Conservation (phyloP, 2,329 filamentous ascomycete species). For the Drechslera avenae region DNA sequence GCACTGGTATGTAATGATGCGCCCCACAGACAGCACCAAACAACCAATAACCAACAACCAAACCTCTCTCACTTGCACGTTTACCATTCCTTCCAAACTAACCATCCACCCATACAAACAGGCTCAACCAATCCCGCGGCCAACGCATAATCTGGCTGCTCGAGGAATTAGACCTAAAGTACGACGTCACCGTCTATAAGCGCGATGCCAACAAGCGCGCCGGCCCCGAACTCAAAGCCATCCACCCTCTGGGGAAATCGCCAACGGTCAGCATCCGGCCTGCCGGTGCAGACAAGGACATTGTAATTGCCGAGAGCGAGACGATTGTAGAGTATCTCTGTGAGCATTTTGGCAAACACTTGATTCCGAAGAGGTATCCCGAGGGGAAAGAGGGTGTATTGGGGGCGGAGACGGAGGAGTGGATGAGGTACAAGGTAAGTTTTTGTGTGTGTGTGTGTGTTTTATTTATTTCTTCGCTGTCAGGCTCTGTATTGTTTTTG, state of each 20-base stretch:
- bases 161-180: conserved; percentile 78
- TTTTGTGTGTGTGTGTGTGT: background rate
- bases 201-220: conserved; percentile 69
- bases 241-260: conserved; percentile 87
- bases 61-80: background rate
- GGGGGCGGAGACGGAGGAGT: conserved; percentile 64
- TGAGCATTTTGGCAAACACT: conserved; percentile 64
- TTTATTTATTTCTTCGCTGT: too few relatives aligned
- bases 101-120: conserved; percentile 44
- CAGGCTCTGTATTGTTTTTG: too few relatives aligned
- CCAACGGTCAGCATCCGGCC: conserved; percentile 73
- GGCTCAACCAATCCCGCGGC: conserved; percentile 82
- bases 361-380: conserved; percentile 59
- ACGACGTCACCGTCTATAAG: conserved; percentile 80
- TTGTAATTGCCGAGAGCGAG: conserved; percentile 80
- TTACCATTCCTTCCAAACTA: conserved; percentile 1
- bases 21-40: too few relatives aligned
- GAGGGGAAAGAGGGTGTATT: conserved; percentile 60
- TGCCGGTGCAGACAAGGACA: conserved; percentile 52
- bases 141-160: conserved; percentile 86
- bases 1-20: conserved; percentile 37
- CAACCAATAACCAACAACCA: too few relatives aligned
- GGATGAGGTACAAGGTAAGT: conserved; percentile 60
- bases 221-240: conserved; percentile 72
- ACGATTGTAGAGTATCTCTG: conserved; percentile 81